These are phyloP conservation scores for Epichloe sp. DNA, from an alignment of 2,329 filamentous ascomycete species.

Conservation along the genomic window DNA sequence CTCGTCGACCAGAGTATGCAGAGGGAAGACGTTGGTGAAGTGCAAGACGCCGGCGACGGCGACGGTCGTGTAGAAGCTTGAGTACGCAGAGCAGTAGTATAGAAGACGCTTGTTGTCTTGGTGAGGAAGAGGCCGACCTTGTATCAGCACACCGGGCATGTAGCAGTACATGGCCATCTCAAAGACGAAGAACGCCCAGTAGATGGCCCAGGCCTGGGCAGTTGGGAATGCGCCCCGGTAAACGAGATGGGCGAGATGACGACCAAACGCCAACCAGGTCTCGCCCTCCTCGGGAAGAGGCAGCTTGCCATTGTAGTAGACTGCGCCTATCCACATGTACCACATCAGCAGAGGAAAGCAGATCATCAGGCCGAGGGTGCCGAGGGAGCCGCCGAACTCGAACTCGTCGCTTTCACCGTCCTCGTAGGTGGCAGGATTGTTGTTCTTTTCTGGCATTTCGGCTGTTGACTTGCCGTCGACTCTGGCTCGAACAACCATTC, in stretches of 20 bases:
- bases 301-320: conserved; percentile 77
- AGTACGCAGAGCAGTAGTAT: conserved; percentile 89
- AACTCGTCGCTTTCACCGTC: conserved; percentile 29
- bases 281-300: no score
- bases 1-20: conserved; percentile 88
- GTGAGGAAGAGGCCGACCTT: conserved; percentile 78
- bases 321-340: conserved; percentile 98
- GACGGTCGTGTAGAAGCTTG: conserved; percentile 80
- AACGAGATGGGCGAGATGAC: conserved; percentile 39
- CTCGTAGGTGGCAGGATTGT: no score
- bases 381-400: conserved; percentile 79
- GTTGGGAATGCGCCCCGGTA: conserved; percentile 67
- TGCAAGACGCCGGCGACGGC: conserved; percentile 58
- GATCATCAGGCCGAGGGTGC: conserved; percentile 74
- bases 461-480: no score
- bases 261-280: no score
- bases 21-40: conserved; percentile 68
- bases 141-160: conserved; percentile 74
- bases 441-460: no score
- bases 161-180: conserved; percentile 73
- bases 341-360: conserved; percentile 90
- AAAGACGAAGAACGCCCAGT: conserved; percentile 85
- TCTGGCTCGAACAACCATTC: no score
- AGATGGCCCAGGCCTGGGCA: conserved; percentile 74
- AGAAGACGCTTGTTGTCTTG: conserved; percentile 71